Conservation (phyloP, 805 yeast genomes). For the Teunomyces funiuensis region DNA sequence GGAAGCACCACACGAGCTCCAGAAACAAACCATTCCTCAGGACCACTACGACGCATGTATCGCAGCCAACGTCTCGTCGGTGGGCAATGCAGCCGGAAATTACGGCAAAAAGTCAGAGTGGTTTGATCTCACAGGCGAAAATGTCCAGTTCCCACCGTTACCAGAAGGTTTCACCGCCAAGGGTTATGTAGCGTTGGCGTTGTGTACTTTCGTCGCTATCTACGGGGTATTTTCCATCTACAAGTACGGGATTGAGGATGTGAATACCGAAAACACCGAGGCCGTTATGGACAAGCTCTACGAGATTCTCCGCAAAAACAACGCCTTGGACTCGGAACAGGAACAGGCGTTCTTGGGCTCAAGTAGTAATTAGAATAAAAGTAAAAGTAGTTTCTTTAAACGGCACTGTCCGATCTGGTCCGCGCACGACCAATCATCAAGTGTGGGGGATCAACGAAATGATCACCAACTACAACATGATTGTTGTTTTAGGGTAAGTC, state of each 20-base stretch:
- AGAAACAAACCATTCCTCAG: constrained; percentile 37
- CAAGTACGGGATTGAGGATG: constrained; percentile 65
- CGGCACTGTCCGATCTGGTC: too few species aligned
- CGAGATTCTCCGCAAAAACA: constrained; percentile 29
- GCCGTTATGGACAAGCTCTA: constrained; percentile 38
- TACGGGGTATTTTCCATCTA: constrained; percentile 61
- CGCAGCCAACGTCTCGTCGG: constrained; percentile 42
- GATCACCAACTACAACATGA: neutral
- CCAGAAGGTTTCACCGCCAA: constrained; percentile 70
- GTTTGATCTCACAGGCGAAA: constrained; percentile 60
- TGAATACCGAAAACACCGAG: constrained; percentile 48
- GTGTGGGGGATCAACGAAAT: too few species aligned
- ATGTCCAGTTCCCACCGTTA: constrained; percentile 57
- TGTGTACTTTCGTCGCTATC: constrained; percentile 56
- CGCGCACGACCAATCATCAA: too few species aligned
- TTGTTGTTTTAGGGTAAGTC: constrained; percentile 32
- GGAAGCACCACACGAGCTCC: constrained; percentile 64
- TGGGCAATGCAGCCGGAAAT: constrained; percentile 71
- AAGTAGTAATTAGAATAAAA: neutral
- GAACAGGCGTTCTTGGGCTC: constrained; percentile 10
- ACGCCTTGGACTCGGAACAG: neutral
- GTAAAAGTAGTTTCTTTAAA: too few species aligned
- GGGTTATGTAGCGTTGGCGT: constrained; percentile 63
- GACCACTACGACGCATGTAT: constrained; percentile 53
- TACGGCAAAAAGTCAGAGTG: constrained; percentile 48